phyloP scores from a whole-genome alignment of 1,284 basidiomycete species.

The Neolentinus lepideus region DNA sequence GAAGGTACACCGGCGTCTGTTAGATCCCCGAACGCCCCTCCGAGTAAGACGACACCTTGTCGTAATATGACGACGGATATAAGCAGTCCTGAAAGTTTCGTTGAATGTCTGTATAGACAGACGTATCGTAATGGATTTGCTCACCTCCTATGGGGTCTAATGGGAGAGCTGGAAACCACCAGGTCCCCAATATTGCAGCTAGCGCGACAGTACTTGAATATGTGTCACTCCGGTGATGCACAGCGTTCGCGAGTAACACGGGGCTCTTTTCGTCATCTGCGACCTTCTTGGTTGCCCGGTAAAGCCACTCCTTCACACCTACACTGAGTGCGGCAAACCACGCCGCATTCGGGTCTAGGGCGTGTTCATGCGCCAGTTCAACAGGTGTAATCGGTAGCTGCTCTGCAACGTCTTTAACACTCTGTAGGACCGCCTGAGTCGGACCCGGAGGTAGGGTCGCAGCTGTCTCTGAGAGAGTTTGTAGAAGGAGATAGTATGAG shows the following conservation, averaged over 20 bases:
- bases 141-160: conserved; percentile 91
- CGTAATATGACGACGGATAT: conserved; percentile 87
- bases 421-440: conserved; percentile 52
- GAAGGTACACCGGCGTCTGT: conserved; percentile 79
- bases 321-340: conserved; percentile 90
- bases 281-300: conserved; percentile 80
- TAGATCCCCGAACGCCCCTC: conserved; percentile 75
- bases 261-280: conserved; percentile 87
- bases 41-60: conserved; percentile 73
- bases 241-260: conserved; percentile 87
- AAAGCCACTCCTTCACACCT: conserved; percentile 88
- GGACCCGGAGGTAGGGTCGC: conserved; percentile 48
- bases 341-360: conserved; percentile 91
- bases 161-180: conserved; percentile 78
- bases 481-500: conserved; percentile 76
- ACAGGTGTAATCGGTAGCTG: conserved; percentile 31
- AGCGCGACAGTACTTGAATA: conserved; percentile 87
- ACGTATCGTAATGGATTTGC: conserved; percentile 7
- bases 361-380: conserved; percentile 49
- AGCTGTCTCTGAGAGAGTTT: conserved; percentile 57
- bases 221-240: conserved; percentile 93
- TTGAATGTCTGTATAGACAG: background rate
- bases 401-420: conserved; percentile 49
- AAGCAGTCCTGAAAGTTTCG: conserved; percentile 52
- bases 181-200: conserved; percentile 84